These are phyloP conservation scores for Taphrina confusa DNA, from an alignment of 1,139 yeast genomes.

Conservation along the genomic window DNA sequence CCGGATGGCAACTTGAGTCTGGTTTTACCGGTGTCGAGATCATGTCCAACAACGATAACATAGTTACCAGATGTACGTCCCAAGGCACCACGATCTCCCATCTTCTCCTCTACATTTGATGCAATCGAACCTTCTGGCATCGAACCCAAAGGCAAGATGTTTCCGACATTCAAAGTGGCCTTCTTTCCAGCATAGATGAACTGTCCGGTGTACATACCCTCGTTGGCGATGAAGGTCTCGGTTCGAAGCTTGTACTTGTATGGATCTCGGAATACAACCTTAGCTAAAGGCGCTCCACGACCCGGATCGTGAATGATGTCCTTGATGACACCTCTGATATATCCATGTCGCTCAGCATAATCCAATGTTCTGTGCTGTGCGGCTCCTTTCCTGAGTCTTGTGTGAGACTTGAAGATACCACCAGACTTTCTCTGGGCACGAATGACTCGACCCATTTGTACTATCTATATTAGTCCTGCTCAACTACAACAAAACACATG, in stretches of 20 bases:
- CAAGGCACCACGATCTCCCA: constrained; percentile 99
- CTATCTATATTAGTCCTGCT: constrained; percentile 2
- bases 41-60: constrained; percentile 98
- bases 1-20: constrained; percentile 99
- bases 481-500: no score
- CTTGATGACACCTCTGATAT: constrained; percentile 98
- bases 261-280: constrained; percentile 99
- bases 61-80: constrained; percentile 99
- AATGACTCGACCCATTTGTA: constrained; percentile 86
- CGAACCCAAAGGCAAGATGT: constrained; percentile 93
- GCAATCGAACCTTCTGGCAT: constrained; percentile 99
- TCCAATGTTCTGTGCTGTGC: constrained; percentile 99
- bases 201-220: constrained; percentile 99
- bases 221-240: constrained; percentile 98
- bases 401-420: constrained; percentile 99
- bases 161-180: constrained; percentile 96
- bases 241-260: constrained; percentile 97
- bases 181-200: constrained; percentile 98
- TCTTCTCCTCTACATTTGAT: constrained; percentile 97
- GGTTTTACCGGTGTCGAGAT: constrained; percentile 98
- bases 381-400: constrained; percentile 99
- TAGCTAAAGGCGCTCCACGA: constrained; percentile 99
- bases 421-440: constrained; percentile 99
- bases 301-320: constrained; percentile 99
- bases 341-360: constrained; percentile 99